These are phyloP conservation scores for Hippophae gyantsensis DNA, from an alignment of 306 rosid species.

Conservation along the genomic window DNA sequence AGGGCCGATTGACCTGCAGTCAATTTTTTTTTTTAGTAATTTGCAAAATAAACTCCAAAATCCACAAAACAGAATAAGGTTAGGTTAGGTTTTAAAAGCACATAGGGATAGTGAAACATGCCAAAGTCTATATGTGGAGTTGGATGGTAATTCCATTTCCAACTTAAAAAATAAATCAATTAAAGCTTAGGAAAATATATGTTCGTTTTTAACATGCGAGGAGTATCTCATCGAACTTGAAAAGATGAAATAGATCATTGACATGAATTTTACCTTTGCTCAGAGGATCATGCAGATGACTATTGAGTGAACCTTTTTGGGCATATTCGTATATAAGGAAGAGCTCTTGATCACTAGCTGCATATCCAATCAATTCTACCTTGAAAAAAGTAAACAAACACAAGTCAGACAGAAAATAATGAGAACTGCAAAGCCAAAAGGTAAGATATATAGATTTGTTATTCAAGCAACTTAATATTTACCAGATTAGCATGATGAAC, in stretches of 20 bases:
- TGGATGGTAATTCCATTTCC: too few species aligned
- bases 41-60: too few species aligned
- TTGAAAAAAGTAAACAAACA: conserved; percentile 10
- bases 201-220: too few species aligned
- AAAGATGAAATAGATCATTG: not conserved
- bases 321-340: conserved; percentile 58
- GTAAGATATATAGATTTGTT: not conserved
- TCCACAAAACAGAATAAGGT: too few species aligned
- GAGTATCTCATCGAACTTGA: not conserved
- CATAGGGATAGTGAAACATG: too few species aligned
- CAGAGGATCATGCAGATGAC: conserved; percentile 54
- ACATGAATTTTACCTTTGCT: conserved; percentile 34
- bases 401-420: too few species aligned
- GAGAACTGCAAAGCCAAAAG: too few species aligned
- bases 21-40: too few species aligned
- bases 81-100: too few species aligned
- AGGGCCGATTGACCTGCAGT: conserved; percentile 46
- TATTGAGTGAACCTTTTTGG: conserved; percentile 49
- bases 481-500: conserved; percentile 36
- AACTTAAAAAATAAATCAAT: too few species aligned
- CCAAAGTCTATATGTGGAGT: too few species aligned
- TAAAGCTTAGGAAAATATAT: too few species aligned
- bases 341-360: conserved; percentile 53
- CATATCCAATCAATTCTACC: conserved; percentile 56
- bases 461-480: conserved; percentile 3